Evolutionary conservation across 495 filamentous ascomycete species (phyloP).

Genomic region (Rostrohypoxylon terebratum): DNA sequence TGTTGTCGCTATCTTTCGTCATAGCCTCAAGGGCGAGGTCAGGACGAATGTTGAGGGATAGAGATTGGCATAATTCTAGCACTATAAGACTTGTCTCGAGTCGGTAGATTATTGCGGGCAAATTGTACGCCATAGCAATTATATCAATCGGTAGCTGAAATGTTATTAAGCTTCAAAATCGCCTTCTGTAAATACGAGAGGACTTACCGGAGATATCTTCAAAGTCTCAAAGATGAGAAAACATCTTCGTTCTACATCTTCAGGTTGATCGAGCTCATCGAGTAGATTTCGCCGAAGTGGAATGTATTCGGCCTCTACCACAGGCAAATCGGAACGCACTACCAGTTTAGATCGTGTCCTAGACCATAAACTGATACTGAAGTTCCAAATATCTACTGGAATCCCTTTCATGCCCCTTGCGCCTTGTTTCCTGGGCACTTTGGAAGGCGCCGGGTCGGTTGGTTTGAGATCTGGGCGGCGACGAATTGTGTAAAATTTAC

Average conservation of each 20-base stretch:
- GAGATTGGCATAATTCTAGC: conserved; percentile 70
- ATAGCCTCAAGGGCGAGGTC: conserved; percentile 86
- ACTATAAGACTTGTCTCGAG: conserved; percentile 86
- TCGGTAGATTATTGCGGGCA: conserved; percentile 86
- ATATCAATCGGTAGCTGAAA: conserved; percentile 72
- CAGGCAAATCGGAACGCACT: conserved; percentile 76
- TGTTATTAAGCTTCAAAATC: conserved; percentile 36
- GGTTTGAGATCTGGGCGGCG: conserved; percentile 61
- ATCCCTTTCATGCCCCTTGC: conserved; percentile 42
- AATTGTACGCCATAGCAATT: conserved; percentile 74
- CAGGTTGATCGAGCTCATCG: conserved; percentile 63
- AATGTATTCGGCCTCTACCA: conserved; percentile 78
- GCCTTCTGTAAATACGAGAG: neutral
- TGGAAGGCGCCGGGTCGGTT: conserved; percentile 54
- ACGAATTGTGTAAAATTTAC: conserved; percentile 65
- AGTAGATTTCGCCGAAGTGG: conserved; percentile 84
- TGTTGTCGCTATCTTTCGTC: conserved; percentile 95
- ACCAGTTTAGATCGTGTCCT: conserved; percentile 42
- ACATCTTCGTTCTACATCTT: conserved; percentile 55
- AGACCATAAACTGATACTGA: conserved; percentile 58
- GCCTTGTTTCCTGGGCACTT: conserved; percentile 44
- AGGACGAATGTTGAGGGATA: conserved; percentile 70
- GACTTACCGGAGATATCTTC: conserved; percentile 78
- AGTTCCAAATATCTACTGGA: conserved; percentile 56
- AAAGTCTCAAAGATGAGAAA: conserved; percentile 66